Percentiles rank a stretch among this genome's conserved stretches.
Conservation (phyloP, 2,329 filamentous ascomycete genomes). For the Calonectria pseudoreteaudii region DNA sequence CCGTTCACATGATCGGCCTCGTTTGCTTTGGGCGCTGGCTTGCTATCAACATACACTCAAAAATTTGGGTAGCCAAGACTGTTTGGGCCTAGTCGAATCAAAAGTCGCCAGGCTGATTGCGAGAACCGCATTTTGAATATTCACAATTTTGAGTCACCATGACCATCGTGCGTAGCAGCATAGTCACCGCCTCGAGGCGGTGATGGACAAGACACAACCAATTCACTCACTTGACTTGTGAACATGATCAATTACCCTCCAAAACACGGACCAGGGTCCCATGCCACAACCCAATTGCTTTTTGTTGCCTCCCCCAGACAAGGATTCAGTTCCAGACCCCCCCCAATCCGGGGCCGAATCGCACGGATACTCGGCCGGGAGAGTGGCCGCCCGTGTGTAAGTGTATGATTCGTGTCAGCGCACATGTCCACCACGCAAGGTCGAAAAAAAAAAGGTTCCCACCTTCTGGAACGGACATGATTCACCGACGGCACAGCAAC, state of each 20-base stretch:
- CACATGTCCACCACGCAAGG: background rate
- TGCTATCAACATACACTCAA: conserved; percentile 1
- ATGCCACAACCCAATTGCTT: background rate
- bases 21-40: background rate
- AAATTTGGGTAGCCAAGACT: background rate
- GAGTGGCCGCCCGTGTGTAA: background rate
- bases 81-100: conserved; percentile 1
- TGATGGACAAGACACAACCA: background rate
- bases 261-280: background rate
- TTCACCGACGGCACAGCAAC: background rate
- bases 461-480: background rate
- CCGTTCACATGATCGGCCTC: conserved; percentile 14
- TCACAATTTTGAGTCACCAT: background rate
- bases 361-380: conserved; percentile 6
- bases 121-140: background rate
- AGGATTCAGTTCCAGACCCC: background rate
- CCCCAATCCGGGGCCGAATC: background rate
- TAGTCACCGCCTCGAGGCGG: background rate
- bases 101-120: background rate
- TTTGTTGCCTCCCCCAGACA: background rate
- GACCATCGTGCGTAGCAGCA: background rate
- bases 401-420: background rate
- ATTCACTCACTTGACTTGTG: background rate
- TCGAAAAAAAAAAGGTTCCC: conserved; percentile 9
- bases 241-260: background rate